Conservation (phyloP, 1,139 yeast species). For the Kodamaea arcana region DNA sequence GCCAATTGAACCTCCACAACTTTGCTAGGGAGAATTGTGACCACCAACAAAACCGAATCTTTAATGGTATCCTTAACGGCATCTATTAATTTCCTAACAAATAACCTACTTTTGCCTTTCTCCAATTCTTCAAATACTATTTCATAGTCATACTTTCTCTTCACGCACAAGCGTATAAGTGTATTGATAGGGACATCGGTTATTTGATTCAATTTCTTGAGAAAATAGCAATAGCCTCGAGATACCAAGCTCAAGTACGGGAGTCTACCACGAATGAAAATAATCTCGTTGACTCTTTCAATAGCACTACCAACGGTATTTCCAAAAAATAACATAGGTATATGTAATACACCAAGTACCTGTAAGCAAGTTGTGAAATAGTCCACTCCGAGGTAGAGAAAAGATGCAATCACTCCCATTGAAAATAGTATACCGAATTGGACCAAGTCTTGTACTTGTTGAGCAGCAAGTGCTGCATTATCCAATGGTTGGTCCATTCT, state of each 20-base stretch:
- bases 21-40: constrained; percentile 3
- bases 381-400: constrained; percentile 1
- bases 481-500: neutral
- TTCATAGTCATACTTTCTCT: constrained; percentile 5
- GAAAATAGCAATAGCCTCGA: neutral
- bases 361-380: neutral
- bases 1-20: constrained; percentile 1
- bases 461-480: constrained; percentile 1
- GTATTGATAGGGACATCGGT: neutral
- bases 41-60: constrained; percentile 3
- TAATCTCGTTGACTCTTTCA: neutral
- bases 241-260: neutral
- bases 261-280: neutral
- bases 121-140: constrained; percentile 1
- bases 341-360: constrained; percentile 2
- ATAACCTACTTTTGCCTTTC: neutral
- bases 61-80: neutral
- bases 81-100: neutral
- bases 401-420: constrained; percentile 1
- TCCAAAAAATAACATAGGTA: constrained; percentile 6
- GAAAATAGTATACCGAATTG: constrained; percentile 1
- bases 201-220: neutral
- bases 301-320: constrained; percentile 1
- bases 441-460: constrained; percentile 3
- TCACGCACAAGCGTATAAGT: constrained; percentile 3